Base-by-base conservation (phyloP, 495 filamentous ascomycete genomes). In the Oidiodendron maius region DNA sequence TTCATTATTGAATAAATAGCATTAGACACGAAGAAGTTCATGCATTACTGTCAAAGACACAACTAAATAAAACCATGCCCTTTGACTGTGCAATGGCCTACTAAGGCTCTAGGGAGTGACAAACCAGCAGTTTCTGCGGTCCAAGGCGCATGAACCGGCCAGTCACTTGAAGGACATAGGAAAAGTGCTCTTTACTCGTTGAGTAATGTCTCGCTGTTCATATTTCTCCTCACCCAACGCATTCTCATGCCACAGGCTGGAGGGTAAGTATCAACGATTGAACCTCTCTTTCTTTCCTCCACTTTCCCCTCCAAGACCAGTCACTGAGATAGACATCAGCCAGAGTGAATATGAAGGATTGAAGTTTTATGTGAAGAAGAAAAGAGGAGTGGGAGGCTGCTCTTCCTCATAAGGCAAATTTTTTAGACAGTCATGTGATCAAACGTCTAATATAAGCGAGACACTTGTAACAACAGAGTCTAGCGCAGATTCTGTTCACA, bases 331-430 rank as follows among this genome's bases (percentile, higher is more conserved):
- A 46, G 69, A 71, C 68, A 61, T 63, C 77, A 79, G 73, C 74
- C 79, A 80, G 84, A 89, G 83, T 87, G 83, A 86, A 89, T 89
- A 78, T 74, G 81, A 76, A 84, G 82, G 84, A 81, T 78, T 57
- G 63, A 69, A 66, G 63, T 75, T 78, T 80, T 82, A 66, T 77
- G 71, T 80, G 63, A 67, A 71, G 67, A 66, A 61, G 66, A 74
- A 65, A 65, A 64, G 66, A 74, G 46, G 56, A 41, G 2, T 40
- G 11, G 47, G 64, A 58, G 62, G 50, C 59, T 61, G 35, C 34
- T 10, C 11, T 32, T 35, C 21, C 40, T 25, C 46, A 38, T 46
- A 13, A 26, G 25, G 37, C 21, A 51, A 54, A 41, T 28, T 46
- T 53, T 52, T 48, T 21, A 15, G 17, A 17, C 4, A 3, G 30